Base-by-base conservation (phyloP, 78 protist genomes). In the Dictyostelium discoideum region DNA sequence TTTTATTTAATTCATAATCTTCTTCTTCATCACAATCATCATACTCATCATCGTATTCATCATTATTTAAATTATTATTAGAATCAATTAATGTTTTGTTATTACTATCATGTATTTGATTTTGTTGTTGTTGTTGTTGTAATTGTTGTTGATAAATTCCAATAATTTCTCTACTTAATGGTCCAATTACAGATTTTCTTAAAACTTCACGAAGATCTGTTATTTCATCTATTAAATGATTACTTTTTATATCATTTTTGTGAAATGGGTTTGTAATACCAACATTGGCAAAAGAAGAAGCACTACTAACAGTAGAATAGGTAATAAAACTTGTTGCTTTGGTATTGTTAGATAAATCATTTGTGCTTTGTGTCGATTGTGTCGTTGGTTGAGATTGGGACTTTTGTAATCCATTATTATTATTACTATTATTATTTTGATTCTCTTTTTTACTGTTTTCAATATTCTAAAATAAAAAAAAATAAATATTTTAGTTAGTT, bases 221-320 rank as follows among this genome's bases (percentile, higher is more conserved):
- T 24, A 90, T 90, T 37, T 90, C 94, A 73, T 90, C 94, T 24
- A 90, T 90, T 11, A 90, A 69, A n/a, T 90, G 60, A n/a, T 85
- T 63, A 46, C 87, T 80, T 76, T 90, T 90, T 16, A 69, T 37
- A 77, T 90, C 94, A 9, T 81, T 82, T 79, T 78, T 82, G 79
- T 80, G 87, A 73, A 73, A 73, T 73, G 79, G 79, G 79, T 73
- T 73, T 32, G 39, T 73, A 32, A 73, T 73, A 32, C 79, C 79
- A 73, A 73, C 79, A 32, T 73, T 73, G 39, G 79, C 9, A 73
- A 73, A 13, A 73, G 79, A 73, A 32, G 79, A 26, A 32, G 79
- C 40, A 73, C 79, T 13, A 32, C 79, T 73, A 73, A 24, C 40
- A 32, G 79, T 73, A 32, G 44, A 26, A 32, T 73, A 13, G 79